phyloP scores from a whole-genome alignment of 2,329 filamentous ascomycete genomes.

The Fusarium clavum region DNA sequence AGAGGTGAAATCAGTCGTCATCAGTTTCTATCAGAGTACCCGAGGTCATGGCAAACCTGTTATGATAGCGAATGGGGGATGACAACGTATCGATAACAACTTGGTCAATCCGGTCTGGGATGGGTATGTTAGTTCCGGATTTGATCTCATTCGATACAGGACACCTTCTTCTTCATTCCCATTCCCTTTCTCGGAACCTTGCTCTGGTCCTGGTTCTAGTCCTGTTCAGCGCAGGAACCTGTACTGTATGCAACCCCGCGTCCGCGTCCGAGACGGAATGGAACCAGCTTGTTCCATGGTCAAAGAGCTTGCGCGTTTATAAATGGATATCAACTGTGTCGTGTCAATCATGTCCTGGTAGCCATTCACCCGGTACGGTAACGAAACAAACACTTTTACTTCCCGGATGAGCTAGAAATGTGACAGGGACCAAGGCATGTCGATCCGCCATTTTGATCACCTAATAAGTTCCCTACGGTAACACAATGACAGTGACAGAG shows the following conservation, averaged over 20 bases:
- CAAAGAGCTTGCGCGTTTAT: slow-evolving; percentile 1
- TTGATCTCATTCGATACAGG: not conserved
- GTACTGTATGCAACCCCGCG: not conserved
- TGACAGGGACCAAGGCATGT: slow-evolving; percentile 3
- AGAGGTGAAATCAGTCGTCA: slow-evolving; percentile 26
- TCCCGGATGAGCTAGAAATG: slow-evolving; percentile 3
- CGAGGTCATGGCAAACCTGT: slow-evolving; percentile 25
- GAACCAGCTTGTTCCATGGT: not conserved
- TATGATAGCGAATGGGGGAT: slow-evolving; percentile 10
- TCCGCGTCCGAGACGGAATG: not conserved
- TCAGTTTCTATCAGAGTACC: slow-evolving; percentile 12
- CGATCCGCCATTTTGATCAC: slow-evolving; percentile 7
- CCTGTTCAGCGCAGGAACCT: not conserved
- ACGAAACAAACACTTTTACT: slow-evolving; percentile 8
- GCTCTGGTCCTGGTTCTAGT: not conserved
- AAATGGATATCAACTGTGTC: slow-evolving; percentile 1
- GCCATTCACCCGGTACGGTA: slow-evolving; percentile 17
- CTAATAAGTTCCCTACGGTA: not conserved
- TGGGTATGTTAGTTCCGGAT: not conserved
- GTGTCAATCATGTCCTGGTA: slow-evolving; percentile 16
- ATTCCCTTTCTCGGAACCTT: not conserved
- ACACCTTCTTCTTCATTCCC: not conserved
- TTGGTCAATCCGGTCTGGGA: not conserved
- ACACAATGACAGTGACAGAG: not conserved
- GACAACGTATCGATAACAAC: slow-evolving; percentile 14